A percentile compares a stretch with the other conserved stretches of the same genome.
phyloP scores from a whole-genome alignment of 192 early-diverging fungal species.

The Podila horticola region DNA sequence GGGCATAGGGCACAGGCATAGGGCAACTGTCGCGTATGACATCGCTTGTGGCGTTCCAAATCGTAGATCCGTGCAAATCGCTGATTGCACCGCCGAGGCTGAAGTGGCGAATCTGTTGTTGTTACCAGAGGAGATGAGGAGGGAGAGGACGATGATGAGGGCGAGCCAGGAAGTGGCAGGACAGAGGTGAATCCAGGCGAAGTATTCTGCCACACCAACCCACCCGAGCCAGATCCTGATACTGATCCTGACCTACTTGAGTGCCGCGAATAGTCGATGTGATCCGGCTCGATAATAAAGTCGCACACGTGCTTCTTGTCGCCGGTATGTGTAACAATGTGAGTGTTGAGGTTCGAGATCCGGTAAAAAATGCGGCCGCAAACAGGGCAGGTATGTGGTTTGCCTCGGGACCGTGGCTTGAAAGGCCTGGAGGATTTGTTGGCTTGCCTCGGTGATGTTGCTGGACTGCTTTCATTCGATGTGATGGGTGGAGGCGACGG shows the following conservation, averaged over 20 bases:
- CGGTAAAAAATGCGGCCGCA: background rate
- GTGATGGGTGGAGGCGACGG: background rate
- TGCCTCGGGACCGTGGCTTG: background rate
- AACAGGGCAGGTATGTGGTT: background rate
- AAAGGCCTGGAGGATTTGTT: background rate
- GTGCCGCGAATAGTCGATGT: background rate
- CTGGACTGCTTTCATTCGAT: background rate
- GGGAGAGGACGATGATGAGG: background rate
- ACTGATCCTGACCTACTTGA: background rate
- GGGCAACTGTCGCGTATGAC: background rate
- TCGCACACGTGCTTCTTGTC: background rate
- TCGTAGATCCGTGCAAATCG: background rate
- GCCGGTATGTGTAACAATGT: background rate
- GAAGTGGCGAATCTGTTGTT: background rate
- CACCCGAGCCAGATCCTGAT: background rate
- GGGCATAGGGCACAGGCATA: background rate
- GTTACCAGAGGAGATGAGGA: background rate
- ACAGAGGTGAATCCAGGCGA: background rate
- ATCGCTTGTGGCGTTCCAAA: background rate
- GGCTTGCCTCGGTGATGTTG: background rate
- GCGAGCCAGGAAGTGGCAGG: background rate
- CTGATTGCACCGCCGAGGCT: slow-evolving; percentile 1
- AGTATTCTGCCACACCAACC: background rate
- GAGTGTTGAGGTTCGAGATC: background rate
- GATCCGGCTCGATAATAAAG: background rate